Evolutionary conservation across 257 asterid genomes (phyloP), one percentile per base, ranked within the genome.

Genomic region (Verbascum thapsus): DNA sequence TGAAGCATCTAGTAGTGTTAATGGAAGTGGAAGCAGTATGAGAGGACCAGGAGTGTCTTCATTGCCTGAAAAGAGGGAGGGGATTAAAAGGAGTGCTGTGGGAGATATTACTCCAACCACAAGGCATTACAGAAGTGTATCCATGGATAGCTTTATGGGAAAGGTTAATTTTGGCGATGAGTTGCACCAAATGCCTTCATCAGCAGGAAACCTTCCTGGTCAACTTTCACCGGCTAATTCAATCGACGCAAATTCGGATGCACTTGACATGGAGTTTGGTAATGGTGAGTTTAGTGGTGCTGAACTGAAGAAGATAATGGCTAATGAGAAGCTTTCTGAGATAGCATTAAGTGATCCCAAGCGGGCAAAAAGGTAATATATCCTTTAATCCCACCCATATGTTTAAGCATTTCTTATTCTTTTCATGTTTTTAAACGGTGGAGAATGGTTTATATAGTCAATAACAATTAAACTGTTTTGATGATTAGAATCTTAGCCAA

Each of bases 131-230:
- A 69, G 99, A 66, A 92, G 99, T 64, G 64, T 87, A 50, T 92
- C 99, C 0, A 82, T 92, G 96, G 99, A 92, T 66, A 92, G 95
- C 58, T 87, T 90, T 66, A 79, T 92, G 80, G 97, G 82, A 15
- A 87, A 84, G 68, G 53, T 87, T 16, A 81, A 81, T 71, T 86
- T 86, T 48, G 75, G 70, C 0, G 96, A 91, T 7, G 98, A 88
- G 66, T 81, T 86, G 3, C 91, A 84, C 26, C 81, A 81, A 71
- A 53, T 88, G 80, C 87, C 84, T 44, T 88, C 95, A 2, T 83
- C 96, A 35, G 83, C 85, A 10, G 91, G 91, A 54, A 61, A 72
- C 44, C 82, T 76, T 44, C 81, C 86, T 0, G 90, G 87, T 19
- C 78, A 79, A 34, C 78, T 73, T 44, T 78, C 89, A 4, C 92